phyloP scores from a whole-genome alignment of 345 rosid genomes.

The Crucihimalaya himalaica region DNA sequence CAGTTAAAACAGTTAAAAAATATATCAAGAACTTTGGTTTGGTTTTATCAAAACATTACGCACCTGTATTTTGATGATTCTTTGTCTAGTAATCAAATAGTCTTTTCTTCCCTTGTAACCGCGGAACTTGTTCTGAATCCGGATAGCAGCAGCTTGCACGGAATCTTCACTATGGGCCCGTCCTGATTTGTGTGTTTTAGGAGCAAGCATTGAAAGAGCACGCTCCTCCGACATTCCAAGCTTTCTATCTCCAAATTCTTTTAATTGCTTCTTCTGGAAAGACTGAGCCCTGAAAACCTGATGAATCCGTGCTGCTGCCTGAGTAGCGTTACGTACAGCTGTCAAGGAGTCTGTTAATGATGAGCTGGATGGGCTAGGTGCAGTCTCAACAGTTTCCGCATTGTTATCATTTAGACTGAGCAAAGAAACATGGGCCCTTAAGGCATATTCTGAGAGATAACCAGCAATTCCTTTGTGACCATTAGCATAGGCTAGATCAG shows the following conservation, averaged over 20 bases:
- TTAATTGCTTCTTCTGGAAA: constrained; percentile 78
- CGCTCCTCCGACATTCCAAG: constrained; percentile 62
- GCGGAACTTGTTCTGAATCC: constrained; percentile 88
- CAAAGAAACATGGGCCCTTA: constrained; percentile 56
- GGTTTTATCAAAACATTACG: constrained; percentile 7
- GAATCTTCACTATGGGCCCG: constrained; percentile 58
- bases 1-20: constrained; percentile 17
- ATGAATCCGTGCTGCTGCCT: constrained; percentile 84
- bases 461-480: constrained; percentile 96
- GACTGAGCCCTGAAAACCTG: constrained; percentile 91
- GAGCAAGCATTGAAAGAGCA: constrained; percentile 67
- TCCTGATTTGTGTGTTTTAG: constrained; percentile 53
- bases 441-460: constrained; percentile 80
- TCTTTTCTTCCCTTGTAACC: constrained; percentile 92
- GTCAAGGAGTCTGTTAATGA: constrained; percentile 75
- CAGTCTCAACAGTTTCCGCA: constrained; percentile 43
- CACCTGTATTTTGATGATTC: constrained; percentile 90
- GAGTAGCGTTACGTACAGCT: constrained; percentile 87
- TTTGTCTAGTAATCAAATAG: constrained; percentile 67
- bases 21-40: constrained; percentile 2
- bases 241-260: constrained; percentile 59
- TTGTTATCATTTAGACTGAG: constrained; percentile 55
- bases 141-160: constrained; percentile 71
- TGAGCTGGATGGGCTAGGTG: constrained; percentile 43
- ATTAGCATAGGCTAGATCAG: constrained; percentile 79